Percentiles rank a stretch among this genome's conserved stretches.
Conservation (phyloP, 345 rosid species). For the Hibiscus syriacus region DNA sequence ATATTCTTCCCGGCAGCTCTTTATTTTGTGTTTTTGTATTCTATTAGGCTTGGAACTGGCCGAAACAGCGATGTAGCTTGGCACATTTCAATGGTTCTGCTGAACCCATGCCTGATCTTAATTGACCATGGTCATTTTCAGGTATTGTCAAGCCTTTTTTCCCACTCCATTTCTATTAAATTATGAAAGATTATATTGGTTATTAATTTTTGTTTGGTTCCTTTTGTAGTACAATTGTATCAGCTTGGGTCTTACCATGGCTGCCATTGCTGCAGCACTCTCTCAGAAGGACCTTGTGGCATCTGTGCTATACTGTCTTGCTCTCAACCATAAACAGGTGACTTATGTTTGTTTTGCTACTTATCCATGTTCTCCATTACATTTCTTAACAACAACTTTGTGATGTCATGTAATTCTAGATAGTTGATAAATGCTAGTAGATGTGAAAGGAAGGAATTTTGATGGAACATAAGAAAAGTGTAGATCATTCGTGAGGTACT, state of each 20-base stretch:
- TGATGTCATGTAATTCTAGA: too few relatives aligned
- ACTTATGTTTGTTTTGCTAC: neutral
- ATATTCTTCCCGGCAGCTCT: conserved; percentile 77
- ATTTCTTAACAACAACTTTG: too few relatives aligned
- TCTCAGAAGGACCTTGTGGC: conserved; percentile 54
- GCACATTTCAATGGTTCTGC: conserved; percentile 63
- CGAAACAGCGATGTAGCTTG: conserved; percentile 44
- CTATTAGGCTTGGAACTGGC: conserved; percentile 2
- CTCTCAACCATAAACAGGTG: conserved; percentile 96
- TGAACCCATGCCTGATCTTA: conserved; percentile 76
- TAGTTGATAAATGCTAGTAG: too few relatives aligned
- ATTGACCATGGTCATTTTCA: conserved; percentile 98
- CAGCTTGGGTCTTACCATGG: conserved; percentile 79
- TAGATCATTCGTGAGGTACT: too few relatives aligned
- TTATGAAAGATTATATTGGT: conserved; percentile 1
- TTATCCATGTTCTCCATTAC: too few relatives aligned
- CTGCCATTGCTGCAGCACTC: conserved; percentile 76
- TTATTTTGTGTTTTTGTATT: conserved; percentile 47
- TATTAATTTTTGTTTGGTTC: conserved; percentile 15
- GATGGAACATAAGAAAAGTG: too few relatives aligned
- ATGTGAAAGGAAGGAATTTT: too few relatives aligned
- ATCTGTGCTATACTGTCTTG: too few relatives aligned
- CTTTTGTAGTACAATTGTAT: conserved; percentile 78
- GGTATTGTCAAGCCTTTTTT: conserved; percentile 33
- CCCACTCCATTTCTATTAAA: neutral